Percentiles rank a stretch among this genome's conserved stretches.
These are phyloP conservation scores for Solanum etuberosum DNA, from an alignment of 257 asterid species.

Conservation along the genomic window DNA sequence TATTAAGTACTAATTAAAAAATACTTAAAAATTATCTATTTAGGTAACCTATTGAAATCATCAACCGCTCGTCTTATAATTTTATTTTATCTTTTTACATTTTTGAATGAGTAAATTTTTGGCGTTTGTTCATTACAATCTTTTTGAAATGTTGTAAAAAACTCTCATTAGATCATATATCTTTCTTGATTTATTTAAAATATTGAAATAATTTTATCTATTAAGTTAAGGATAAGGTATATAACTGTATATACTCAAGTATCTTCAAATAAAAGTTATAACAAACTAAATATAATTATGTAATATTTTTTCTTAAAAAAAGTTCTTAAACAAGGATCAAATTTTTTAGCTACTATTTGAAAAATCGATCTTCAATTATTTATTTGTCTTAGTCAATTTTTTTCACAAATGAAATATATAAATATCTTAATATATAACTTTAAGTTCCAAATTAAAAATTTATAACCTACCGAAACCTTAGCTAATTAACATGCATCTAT, in stretches of 20 bases:
- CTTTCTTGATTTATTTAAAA: not conserved
- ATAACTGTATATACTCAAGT: not conserved
- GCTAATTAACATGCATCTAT: not conserved
- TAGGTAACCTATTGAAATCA: not conserved
- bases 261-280: not conserved
- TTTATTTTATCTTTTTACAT: not conserved
- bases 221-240: not conserved
- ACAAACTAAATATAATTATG: not conserved
- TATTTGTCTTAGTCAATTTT: too few species aligned
- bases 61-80: not conserved
- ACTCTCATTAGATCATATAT: not conserved
- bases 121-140: not conserved
- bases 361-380: not conserved
- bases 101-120: not conserved
- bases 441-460: not conserved
- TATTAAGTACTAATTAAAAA: not conserved
- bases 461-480: not conserved
- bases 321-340: not conserved
- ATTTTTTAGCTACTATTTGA: not conserved
- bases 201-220: not conserved
- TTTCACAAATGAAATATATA: not conserved
- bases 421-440: too few species aligned
- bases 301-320: not conserved
- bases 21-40: not conserved
- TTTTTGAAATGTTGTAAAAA: too few species aligned